These are phyloP conservation scores for Seiridium unicorne DNA, from an alignment of 2,329 filamentous ascomycete genomes.

Conservation along the genomic window DNA sequence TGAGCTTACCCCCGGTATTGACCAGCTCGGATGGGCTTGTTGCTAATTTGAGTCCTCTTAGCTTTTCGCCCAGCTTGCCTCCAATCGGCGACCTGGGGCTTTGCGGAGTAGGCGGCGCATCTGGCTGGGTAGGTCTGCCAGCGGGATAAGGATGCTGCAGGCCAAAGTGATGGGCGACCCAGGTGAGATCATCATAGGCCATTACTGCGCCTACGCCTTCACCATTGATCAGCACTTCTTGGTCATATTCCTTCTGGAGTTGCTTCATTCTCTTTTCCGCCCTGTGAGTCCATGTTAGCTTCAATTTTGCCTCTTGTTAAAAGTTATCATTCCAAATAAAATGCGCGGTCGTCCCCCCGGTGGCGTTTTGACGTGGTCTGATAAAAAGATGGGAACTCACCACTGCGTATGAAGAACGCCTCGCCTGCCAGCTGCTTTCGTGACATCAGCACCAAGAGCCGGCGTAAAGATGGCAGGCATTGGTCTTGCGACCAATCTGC, in stretches of 20 bases:
- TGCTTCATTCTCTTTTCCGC: conserved; percentile 77
- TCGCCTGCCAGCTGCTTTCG: conserved; percentile 63
- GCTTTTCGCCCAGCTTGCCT: conserved; percentile 74
- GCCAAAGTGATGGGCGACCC: conserved; percentile 82
- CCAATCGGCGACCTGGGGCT: conserved; percentile 65
- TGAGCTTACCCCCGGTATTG: conserved; percentile 47
- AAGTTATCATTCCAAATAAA: too few relatives aligned
- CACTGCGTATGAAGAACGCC: conserved; percentile 88
- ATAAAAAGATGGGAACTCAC: conserved; percentile 3
- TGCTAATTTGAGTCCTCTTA: conserved; percentile 74
- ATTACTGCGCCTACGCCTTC: conserved; percentile 85
- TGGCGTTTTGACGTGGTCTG: background rate
- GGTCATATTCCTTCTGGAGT: conserved; percentile 72
- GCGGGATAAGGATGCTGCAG: conserved; percentile 39
- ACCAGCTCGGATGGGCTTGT: conserved; percentile 68
- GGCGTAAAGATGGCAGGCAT: conserved; percentile 84
- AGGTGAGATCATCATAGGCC: conserved; percentile 78
- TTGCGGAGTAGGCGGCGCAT: conserved; percentile 34
- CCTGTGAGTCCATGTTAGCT: conserved; percentile 27
- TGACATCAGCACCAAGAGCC: conserved; percentile 65
- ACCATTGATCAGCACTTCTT: conserved; percentile 69
- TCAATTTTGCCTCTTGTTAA: too few relatives aligned
- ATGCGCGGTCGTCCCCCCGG: background rate
- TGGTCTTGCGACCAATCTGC: conserved; percentile 65
- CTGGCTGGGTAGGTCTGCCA: conserved; percentile 12